Evolutionary conservation across 345 rosid genomes (phyloP).

Genomic region (Bruguiera sexangula): DNA sequence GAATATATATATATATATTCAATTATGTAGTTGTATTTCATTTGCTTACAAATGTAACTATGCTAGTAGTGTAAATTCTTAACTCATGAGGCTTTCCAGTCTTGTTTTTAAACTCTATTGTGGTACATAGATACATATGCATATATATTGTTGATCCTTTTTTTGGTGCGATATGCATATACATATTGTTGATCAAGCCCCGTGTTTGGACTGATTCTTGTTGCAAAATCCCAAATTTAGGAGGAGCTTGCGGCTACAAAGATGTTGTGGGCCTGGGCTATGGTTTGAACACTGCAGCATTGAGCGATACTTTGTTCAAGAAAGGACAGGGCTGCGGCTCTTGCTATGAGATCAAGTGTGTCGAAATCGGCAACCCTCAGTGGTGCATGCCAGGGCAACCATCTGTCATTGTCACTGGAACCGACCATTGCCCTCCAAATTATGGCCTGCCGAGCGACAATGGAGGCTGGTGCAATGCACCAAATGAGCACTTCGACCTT

Average conservation of each 20-base stretch:
- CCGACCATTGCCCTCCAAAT: slow-evolving; percentile 79
- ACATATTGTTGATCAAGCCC: no score
- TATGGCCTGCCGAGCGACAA: slow-evolving; percentile 41
- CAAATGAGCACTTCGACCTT: slow-evolving; percentile 67
- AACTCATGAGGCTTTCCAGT: no score
- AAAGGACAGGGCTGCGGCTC: slow-evolving; percentile 48
- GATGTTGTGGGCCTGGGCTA: slow-evolving; percentile 42
- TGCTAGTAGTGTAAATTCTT: no score
- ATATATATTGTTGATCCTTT: no score
- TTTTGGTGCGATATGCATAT: no score
- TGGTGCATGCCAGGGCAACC: slow-evolving; percentile 57
- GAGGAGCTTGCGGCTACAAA: slow-evolving; percentile 54
- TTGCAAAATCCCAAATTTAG: slow-evolving; percentile 14
- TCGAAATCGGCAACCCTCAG: slow-evolving; percentile 16
- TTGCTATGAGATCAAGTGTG: slow-evolving; percentile 50
- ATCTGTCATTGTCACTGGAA: slow-evolving; percentile 59
- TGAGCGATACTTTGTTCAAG: slow-evolving; percentile 44
- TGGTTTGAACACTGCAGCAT: slow-evolving; percentile 45
- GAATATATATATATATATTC: no score
- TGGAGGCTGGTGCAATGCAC: slow-evolving; percentile 82
- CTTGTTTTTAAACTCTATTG: no score
- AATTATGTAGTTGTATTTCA: no score
- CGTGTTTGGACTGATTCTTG: no score
- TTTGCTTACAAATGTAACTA: no score
- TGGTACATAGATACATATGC: no score